A percentile compares a stretch with the other conserved stretches of the same genome.
Evolutionary conservation across 108 stramenopile genomes (phyloP).

Genomic region (Cylindrotheca fusiformis): DNA sequence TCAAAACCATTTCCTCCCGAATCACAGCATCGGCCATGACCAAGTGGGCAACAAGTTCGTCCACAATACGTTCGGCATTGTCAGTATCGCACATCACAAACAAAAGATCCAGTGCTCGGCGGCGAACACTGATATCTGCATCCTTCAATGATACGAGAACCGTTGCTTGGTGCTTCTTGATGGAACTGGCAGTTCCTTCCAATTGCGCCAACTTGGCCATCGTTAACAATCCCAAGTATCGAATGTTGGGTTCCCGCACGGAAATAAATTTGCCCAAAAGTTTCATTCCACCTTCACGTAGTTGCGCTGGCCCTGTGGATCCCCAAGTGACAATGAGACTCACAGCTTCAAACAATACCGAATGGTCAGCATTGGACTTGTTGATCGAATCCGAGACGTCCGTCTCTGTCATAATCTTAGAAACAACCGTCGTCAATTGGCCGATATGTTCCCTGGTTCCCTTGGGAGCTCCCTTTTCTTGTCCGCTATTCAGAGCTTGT

Average conservation of each 20-base stretch:
- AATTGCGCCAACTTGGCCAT: conserved; percentile 94
- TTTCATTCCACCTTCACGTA: conserved; percentile 88
- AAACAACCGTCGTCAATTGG: conserved; percentile 82
- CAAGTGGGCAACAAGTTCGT: conserved; percentile 91
- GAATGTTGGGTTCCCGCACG: conserved; percentile 93
- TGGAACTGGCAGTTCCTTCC: conserved; percentile 78
- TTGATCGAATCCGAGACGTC: conserved; percentile 94
- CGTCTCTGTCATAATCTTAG: conserved; percentile 87
- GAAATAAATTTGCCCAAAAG: conserved; percentile 94
- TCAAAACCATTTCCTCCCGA: conserved; percentile 96
- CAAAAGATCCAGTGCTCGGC: conserved; percentile 92
- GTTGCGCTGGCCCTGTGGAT: conserved; percentile 57
- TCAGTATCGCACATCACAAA: conserved; percentile 96
- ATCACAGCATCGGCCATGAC: conserved; percentile 89
- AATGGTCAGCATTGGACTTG: conserved; percentile 97
- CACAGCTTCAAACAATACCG: conserved; percentile 95
- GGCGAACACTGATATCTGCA: conserved; percentile 94
- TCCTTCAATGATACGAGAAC: conserved; percentile 94
- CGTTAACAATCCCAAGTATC: conserved; percentile 94
- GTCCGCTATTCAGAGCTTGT: conserved; percentile 50
- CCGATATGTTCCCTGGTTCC: conserved; percentile 55
- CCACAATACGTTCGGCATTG: conserved; percentile 92
- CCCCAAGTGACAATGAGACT: conserved; percentile 93
- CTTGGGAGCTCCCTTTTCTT: conserved; percentile 44
- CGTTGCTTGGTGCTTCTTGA: conserved; percentile 89